Base-by-base conservation (phyloP, 2,329 filamentous ascomycete species). In the Leptosphaerulina australis region DNA sequence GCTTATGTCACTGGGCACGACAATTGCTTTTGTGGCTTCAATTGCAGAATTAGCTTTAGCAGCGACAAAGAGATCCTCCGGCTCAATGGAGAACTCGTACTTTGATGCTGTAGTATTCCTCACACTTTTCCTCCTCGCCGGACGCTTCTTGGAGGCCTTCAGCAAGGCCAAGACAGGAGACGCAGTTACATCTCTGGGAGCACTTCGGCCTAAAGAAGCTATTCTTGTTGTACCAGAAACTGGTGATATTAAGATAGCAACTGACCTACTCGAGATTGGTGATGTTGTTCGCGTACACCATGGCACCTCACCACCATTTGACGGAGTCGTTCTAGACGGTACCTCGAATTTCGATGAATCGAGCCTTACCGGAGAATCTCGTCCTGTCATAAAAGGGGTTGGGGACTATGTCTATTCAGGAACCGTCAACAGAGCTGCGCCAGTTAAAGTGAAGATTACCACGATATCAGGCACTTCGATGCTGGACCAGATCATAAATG, bases 81-180 rank as follows among this genome's bases (percentile, higher is more conserved):
- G 71, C 6, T 62, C 62, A 1, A 69, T 73, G 63, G 60, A 58
- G 3, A 69, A 74, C 66, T 70, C 72, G 14, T 97, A 96, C 71
- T 97, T 96, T 68, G 93, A 97, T 70, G 91, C 91, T 0, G 92
- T 97, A 1, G 89, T 96, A 2, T 96, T 97, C 56, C 72, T 97
- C 48, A 96, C 92, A 0, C 80, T 97, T 56, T 97, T 97, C 69
- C 81, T 97, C 17, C 83, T 97, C 1, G 78, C 81, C 33, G 83
- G 83, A 11, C 80, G 88, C n/a, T 81, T 88, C 37, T 84, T 92
- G 10, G 93, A 97, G 76, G 87, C 90, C 1, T 95, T 94, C 76
- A 96, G 89, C 79, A 96, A 96, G 73, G 88, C 91, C 0, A 93
- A 88, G 65, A 91, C 92, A 0, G 91, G 91, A 1, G 88, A 95